Base-by-base conservation (phyloP, 768 basidiomycete genomes). In the Phaeolepiota aurea region DNA sequence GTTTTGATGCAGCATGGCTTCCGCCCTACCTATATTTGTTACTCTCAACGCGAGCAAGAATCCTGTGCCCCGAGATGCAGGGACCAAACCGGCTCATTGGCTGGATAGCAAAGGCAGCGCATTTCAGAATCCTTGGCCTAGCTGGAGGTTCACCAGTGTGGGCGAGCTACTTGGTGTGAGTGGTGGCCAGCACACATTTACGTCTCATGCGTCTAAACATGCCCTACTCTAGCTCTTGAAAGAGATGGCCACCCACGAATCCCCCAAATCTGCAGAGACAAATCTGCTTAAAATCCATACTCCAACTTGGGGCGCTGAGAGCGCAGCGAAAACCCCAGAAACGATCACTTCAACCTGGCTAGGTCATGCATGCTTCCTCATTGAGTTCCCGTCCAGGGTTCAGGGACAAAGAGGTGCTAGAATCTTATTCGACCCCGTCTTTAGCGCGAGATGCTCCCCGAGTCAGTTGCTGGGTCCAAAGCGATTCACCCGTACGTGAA, bases 331-430 rank as follows among this genome's bases (percentile, higher is more conserved):
- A n/a, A 50, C 58, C 19, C 44, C 5, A 9, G 38, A 66, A 45
- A 56, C 62, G 46, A 64, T 76, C 22, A 74, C 69, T 44, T 57
- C 71, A 4, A 77, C 74, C 0, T 76, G 72, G 72, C 59, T 77
- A 0, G 74, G 74, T 7, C 75, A 77, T 53, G 75, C 74, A 0
- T 75, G 67, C 37, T 74, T 74, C 55, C 54, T 74, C 3, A 56
- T 76, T 11, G 72, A 77, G 53, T 56, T 76, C 33, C 75, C 74
- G 1, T 54, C 61, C 1, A 51, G 55, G 3, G 41, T 45, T 5
- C 51, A 48, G 2, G 40, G 21, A 4, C 55, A 48, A n/a, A 44
- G 44, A 32, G 74, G 75, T 7, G 57, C 65, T 3, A 59, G 74
- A 4, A 62, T 78, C 20, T 54, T 78, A 2, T 74, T 74, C 45